Evolutionary conservation across 495 filamentous ascomycete species (phyloP).

Genomic region (Xylaria telfairii): DNA sequence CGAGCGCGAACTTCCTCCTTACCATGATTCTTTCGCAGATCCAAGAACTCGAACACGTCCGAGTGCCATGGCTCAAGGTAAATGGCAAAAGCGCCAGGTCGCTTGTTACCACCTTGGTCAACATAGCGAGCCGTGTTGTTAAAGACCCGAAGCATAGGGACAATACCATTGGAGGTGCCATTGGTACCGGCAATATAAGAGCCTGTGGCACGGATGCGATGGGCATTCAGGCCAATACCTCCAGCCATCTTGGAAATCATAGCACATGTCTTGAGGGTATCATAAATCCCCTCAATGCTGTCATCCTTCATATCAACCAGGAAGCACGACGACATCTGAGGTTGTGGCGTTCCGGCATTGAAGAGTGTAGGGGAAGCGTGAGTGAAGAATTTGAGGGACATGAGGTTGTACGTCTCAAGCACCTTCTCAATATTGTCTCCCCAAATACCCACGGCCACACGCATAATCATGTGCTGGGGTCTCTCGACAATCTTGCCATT

Average conservation of each 20-base stretch:
- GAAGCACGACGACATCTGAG: conserved; percentile 97
- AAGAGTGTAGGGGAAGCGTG: conserved; percentile 98
- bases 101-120: conserved; percentile 99
- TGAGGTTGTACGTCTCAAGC: conserved; percentile 96
- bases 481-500: conserved; percentile 94
- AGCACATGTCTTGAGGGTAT: conserved; percentile 97
- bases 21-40: conserved; percentile 98
- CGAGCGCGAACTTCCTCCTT: conserved; percentile 97
- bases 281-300: conserved; percentile 99
- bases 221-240: conserved; percentile 94
- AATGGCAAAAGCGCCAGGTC: conserved; percentile 96
- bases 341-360: conserved; percentile 92
- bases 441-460: conserved; percentile 95
- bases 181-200: conserved; percentile 98
- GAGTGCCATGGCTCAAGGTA: conserved; percentile 99
- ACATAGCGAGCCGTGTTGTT: conserved; percentile 99
- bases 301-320: conserved; percentile 98
- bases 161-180: conserved; percentile 94
- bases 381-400: conserved; percentile 97
- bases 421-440: conserved; percentile 92
- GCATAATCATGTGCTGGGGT: conserved; percentile 99
- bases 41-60: conserved; percentile 96
- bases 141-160: conserved; percentile 97
- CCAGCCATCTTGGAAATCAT: conserved; percentile 99
- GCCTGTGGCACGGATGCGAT: conserved; percentile 93